phyloP scores from a whole-genome alignment of 257 asterid species.

The Gynochthodes officinalis region DNA sequence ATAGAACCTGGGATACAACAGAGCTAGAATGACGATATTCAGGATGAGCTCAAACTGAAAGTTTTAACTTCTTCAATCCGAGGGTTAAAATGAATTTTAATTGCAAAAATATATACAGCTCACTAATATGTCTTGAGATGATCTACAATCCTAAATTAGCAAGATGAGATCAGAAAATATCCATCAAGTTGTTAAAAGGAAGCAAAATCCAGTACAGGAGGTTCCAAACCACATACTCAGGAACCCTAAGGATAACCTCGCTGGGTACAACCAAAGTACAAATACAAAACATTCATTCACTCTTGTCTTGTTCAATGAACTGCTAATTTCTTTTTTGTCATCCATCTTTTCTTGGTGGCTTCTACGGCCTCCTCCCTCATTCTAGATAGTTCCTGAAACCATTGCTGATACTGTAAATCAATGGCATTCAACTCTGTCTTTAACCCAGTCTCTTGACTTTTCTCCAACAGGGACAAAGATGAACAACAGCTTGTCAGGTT shows the following conservation, averaged over 20 bases:
- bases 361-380: slow-evolving; percentile 41
- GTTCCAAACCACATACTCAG: background rate
- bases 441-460: slow-evolving; percentile 22
- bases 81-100: background rate
- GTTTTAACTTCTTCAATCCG: background rate
- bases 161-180: too few relatives aligned
- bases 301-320: slow-evolving; percentile 14
- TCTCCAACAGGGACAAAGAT: slow-evolving; percentile 27
- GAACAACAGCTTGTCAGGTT: slow-evolving; percentile 33
- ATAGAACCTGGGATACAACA: too few relatives aligned
- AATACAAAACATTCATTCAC: background rate
- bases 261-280: background rate
- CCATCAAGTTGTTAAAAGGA: background rate
- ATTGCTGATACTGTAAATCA: slow-evolving; percentile 31
- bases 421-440: slow-evolving; percentile 34
- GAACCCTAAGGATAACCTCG: background rate
- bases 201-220: background rate
- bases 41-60: too few relatives aligned
- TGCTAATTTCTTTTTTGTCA: slow-evolving; percentile 29
- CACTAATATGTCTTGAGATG: background rate
- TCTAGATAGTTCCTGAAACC: slow-evolving; percentile 30
- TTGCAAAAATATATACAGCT: background rate
- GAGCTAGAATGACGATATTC: too few relatives aligned
- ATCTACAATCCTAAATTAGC: slow-evolving; percentile 5
- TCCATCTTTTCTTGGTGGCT: slow-evolving; percentile 47